Evolutionary conservation across 148 eudicot species (phyloP), one percentile per base, ranked within the genome.

Genomic region (Dysphania ambrosioides): DNA sequence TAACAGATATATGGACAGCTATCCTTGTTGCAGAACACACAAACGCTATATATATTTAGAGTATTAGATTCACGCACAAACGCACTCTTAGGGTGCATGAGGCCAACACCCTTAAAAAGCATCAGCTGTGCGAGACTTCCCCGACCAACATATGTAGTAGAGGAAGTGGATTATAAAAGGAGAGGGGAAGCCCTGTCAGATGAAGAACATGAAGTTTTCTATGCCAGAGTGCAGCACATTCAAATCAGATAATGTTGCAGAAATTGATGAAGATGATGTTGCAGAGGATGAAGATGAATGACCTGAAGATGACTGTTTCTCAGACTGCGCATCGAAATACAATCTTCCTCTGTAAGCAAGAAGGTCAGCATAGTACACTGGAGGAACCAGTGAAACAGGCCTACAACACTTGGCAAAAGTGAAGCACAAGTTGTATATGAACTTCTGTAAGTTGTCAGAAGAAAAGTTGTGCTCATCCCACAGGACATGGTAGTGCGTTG

Each of bases 401-500:
- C 73, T 79, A 27, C 66, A 19, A 85, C 98, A 91, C 74, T 93
- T 81, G 35, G 97, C 98, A 81, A 87, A 93, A 27, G 97, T 93
- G 75, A 88, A 93, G 67, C 98, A 93, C 26, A 91, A 86, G 69
- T 88, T 82, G 78, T 93, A 91, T 9, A 96, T 89, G 68, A 93
- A 72, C 21, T 88, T 79, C 81, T 93, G 98, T 70, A 91, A 80
- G 34, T 83, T 84, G 68, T 93, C 98, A 23, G 98, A 90, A 56
- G 92, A 84, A 68, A 93, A 91, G 56, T 80, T 81, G 81, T 93
- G 91, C 79, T 93, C 97, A 74, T 93, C 97, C 91, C 90, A 93
- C n/a, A 91, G 80, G 41, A 93, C 90, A 82, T 91, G 93, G 85
- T 93, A 93, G 73, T 93, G 95, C 6, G 98, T 93, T 0, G 98